A percentile compares a stretch with the other conserved stretches of the same genome.
Conservation (phyloP, 2,329 filamentous ascomycete genomes). For the Intubia oerlemansii region DNA sequence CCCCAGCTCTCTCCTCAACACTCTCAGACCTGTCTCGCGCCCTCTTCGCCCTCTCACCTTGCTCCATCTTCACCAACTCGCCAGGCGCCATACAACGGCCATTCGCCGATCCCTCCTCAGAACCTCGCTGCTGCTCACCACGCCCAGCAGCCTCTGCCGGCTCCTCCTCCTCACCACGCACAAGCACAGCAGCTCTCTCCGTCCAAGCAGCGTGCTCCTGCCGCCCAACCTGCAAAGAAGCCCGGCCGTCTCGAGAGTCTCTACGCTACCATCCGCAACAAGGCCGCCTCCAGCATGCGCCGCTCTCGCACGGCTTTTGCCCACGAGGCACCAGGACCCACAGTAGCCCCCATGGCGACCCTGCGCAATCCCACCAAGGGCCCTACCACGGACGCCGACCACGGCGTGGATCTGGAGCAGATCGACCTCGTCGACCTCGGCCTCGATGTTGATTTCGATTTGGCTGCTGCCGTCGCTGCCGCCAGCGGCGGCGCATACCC, state of each 20-base stretch:
- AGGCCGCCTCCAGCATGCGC: conserved; percentile 10
- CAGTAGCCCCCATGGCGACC: conserved; percentile 7
- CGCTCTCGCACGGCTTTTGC: conserved; percentile 5
- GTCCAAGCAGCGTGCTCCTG: conserved; percentile 2
- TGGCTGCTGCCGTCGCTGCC: too few species aligned
- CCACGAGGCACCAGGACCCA: conserved; percentile 4
- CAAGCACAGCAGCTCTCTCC: conserved; percentile 1
- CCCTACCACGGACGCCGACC: not conserved
- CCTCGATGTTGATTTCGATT: too few species aligned
- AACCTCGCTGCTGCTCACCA: too few species aligned
- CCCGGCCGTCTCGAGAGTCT: conserved; percentile 11
- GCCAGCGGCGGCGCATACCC: too few species aligned
- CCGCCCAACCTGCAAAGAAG: conserved; percentile 9
- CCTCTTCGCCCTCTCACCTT: too few species aligned
- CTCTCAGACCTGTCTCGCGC: too few species aligned
- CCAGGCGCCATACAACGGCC: not conserved
- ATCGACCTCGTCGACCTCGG: not conserved
- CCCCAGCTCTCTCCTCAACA: too few species aligned
- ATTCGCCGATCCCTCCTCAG: conserved; percentile 5
- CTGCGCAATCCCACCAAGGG: conserved; percentile 2
- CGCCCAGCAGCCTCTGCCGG: too few species aligned
- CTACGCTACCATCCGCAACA: conserved; percentile 13
- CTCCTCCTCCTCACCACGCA: conserved; percentile 1
- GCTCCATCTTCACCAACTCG: too few species aligned
- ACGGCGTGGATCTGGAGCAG: not conserved